Conservation (phyloP, 345 rosid species). For the Gossypium bickii region DNA sequence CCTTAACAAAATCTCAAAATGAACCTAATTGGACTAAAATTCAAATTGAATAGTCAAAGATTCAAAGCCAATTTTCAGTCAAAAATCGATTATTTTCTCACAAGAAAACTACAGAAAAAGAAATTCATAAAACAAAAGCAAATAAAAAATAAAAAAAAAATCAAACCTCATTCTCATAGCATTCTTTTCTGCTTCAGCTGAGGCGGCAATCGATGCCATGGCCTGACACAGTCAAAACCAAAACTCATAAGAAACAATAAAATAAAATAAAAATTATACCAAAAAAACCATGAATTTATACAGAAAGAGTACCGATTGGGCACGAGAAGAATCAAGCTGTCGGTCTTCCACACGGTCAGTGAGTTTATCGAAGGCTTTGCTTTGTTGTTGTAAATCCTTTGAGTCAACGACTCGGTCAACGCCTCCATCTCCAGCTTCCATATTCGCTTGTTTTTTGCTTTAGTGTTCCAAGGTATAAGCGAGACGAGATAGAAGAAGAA, state of each 20-base stretch:
- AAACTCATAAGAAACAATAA: background rate
- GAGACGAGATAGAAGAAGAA: background rate
- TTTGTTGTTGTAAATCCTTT: conserved; percentile 93
- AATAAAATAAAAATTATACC: background rate
- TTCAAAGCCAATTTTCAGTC: background rate
- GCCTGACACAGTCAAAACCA: conserved; percentile 45
- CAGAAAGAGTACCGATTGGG: conserved; percentile 55
- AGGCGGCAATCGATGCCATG: conserved; percentile 92
- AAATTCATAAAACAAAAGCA: background rate
- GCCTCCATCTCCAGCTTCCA: conserved; percentile 74
- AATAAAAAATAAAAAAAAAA: background rate
- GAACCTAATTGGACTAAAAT: background rate
- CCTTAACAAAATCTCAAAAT: background rate
- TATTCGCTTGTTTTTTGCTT: conserved; percentile 6
- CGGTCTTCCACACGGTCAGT: conserved; percentile 98
- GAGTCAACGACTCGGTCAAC: conserved; percentile 62
- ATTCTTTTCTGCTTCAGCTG: conserved; percentile 75
- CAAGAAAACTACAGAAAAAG: background rate
- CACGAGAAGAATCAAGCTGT: conserved; percentile 93
- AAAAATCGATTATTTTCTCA: background rate
- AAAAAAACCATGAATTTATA: background rate
- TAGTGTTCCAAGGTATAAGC: background rate
- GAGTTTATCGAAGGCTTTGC: conserved; percentile 96
- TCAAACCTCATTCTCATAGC: conserved; percentile 81
- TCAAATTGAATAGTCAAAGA: background rate